Evolutionary conservation across 2,329 filamentous ascomycete genomes (phyloP).

Genomic region (Colletotrichum sidae): DNA sequence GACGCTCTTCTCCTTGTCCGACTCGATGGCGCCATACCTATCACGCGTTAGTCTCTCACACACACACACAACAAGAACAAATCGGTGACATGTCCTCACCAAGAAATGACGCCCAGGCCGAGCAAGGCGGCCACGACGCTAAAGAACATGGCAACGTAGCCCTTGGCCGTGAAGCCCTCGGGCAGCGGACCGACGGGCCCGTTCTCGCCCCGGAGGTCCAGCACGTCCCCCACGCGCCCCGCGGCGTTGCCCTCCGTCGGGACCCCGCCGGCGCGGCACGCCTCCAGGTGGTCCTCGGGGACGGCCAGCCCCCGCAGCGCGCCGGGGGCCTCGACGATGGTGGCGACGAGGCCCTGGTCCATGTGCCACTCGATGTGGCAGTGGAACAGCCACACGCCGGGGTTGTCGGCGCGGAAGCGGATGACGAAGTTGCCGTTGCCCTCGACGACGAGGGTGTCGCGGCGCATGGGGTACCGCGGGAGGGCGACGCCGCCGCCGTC

Average conservation of each 20-base stretch:
- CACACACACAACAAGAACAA: not conserved
- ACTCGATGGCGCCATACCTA: constrained; percentile 33
- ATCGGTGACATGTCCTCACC: constrained; percentile 2
- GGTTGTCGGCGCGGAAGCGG: constrained; percentile 56
- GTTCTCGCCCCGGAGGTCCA: constrained; percentile 57
- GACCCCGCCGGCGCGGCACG: constrained; percentile 51
- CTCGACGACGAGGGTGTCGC: constrained; percentile 62
- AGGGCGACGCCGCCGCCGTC: constrained; percentile 52
- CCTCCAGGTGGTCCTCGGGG: constrained; percentile 54
- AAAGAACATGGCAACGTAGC: constrained; percentile 38
- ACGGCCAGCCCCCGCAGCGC: constrained; percentile 57
- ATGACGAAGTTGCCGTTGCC: constrained; percentile 62
- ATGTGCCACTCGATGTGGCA: constrained; percentile 70
- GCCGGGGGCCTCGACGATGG: constrained; percentile 47
- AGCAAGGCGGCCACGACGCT: constrained; percentile 36
- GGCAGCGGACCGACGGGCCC: constrained; percentile 33
- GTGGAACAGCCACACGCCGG: constrained; percentile 60
- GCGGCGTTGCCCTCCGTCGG: constrained; percentile 68
- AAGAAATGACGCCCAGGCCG: constrained; percentile 36
- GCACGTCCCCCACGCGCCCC: constrained; percentile 63
- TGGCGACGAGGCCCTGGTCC: constrained; percentile 57
- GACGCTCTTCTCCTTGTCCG: constrained; percentile 18
- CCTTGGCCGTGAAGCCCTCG: constrained; percentile 38
- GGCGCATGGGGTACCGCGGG: constrained; percentile 55
- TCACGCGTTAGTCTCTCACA: not conserved